Evolutionary conservation across 1,284 basidiomycete genomes (phyloP), one percentile per base, ranked within the genome.

Genomic region (Microbotryum silenes-acaulis): DNA sequence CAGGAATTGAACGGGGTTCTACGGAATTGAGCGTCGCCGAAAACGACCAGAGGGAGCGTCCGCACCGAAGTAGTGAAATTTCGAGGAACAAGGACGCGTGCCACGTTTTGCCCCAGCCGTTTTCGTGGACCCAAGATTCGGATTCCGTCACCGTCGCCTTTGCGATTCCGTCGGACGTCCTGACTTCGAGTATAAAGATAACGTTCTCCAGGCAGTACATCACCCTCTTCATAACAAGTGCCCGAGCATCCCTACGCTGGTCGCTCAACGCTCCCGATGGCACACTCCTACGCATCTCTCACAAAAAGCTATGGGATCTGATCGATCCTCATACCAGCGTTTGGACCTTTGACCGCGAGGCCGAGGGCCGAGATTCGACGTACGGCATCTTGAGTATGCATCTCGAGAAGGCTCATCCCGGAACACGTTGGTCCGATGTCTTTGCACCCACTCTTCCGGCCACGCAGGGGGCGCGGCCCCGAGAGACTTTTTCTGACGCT

Each of bases 71-170:
- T 6, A 83, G 79, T 0, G 82, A 85, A 2, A 83, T 87, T 51
- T 85, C 86, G 23, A 81, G 82, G 57, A 73, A 76, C 12, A 79
- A 77, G 57, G 86, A 87, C 72, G 78, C 69, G 16, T 42, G 8
- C 8, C 31, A 10, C 37, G 37, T 42, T 16, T 42, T 42, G 37
- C 14, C 67, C 21, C 82, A 82, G 21, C 86, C 89, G 1, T 96
- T 91, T 75, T 88, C 88, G 0, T 97, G 93, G 93, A 89, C 85
- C 0, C 93, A 97, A 73, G 86, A 87, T 4, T 74, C 82, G 3
- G 88, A 91, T 72, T 84, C 86, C 0, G 78, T 97, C 47, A 91
- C 89, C 0, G 75, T 97, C 61, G 85, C 84, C 0, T 86, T 97
- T 70, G 83, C 88, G 2, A 79, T 97, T 3, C 89, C 89, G 0